Evolutionary conservation across 257 asterid species (phyloP), one percentile per base, ranked within the genome.

Genomic region (Henckelia pumila): DNA sequence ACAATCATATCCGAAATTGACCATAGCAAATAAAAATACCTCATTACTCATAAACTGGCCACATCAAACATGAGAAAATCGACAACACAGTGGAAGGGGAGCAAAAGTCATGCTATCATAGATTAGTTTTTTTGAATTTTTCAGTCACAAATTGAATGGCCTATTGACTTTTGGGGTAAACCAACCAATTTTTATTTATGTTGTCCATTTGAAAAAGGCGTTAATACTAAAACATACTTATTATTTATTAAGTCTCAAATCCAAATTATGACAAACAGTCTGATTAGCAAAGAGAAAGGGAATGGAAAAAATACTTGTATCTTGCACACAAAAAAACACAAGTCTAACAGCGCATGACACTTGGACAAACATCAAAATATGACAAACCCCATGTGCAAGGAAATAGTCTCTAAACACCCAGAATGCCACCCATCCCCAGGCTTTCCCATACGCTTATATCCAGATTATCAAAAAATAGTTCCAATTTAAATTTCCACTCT

Each of bases 1-100:
- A 47, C 10, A 10, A 10, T 50, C 40, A 52, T 68, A 33, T 61
- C 20, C 53, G 52, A 66, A 53, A 63, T 9, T 22, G 21, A 65
- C 26, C 66, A 49, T 49, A 49, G 35, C 29, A 69, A 35, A 59
- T 11, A 30, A 14, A 14, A 21, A 47, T 47, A 47, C 20, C 55
- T 47, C 21, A 14, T 47, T 47, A 47, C 20, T 16, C 21, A 47
- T 17, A 5, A 44, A 4, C 55, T 47, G 55, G 21, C 20, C 8
- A 47, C 1, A 47, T 2, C 0, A 47, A 40, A 47, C 21, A 14
- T 0, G 8, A 47, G 52, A 40, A 40, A 47, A 14, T 47, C 17
- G 55, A 47, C 55, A 47, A 14, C 55, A 47, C 55, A 6, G 55
- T 17, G 55, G 20, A 16, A 47, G 55, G 50, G 55, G 55, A 47